Evolutionary conservation across 2,329 filamentous ascomycete species (phyloP).

Genomic region (Hymenoscyphus linearis): DNA sequence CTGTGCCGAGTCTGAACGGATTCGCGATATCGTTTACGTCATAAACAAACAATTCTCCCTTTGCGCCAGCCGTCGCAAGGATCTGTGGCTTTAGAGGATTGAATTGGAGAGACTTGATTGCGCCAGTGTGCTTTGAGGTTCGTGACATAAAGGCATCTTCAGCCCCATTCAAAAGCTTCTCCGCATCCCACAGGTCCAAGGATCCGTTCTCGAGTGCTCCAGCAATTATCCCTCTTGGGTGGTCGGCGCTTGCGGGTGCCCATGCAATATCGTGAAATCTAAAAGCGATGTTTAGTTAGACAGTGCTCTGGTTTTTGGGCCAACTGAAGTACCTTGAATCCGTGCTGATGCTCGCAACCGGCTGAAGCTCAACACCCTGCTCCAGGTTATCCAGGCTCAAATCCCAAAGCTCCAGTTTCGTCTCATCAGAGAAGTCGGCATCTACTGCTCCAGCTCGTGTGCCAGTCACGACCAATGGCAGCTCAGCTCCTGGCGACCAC

Average conservation of each 20-base stretch:
- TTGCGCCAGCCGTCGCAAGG: slow-evolving; percentile 85
- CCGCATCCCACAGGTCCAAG: slow-evolving; percentile 89
- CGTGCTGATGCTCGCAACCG: slow-evolving; percentile 74
- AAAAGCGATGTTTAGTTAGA: slow-evolving; percentile 8
- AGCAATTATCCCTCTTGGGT: slow-evolving; percentile 84
- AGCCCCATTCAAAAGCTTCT: slow-evolving; percentile 52
- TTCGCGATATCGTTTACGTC: slow-evolving; percentile 86
- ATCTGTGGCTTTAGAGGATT: slow-evolving; percentile 90
- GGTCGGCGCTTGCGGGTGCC: slow-evolving; percentile 73
- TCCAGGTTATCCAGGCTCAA: slow-evolving; percentile 73
- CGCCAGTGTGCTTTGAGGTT: slow-evolving; percentile 83
- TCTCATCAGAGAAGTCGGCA: slow-evolving; percentile 96
- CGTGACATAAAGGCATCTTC: slow-evolving; percentile 77
- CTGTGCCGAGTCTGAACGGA: slow-evolving; percentile 82
- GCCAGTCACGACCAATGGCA: slow-evolving; percentile 84
- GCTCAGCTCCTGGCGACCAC: slow-evolving; percentile 79
- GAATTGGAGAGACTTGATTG: slow-evolving; percentile 94
- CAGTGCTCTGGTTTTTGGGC: not conserved
- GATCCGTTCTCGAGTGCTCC: slow-evolving; percentile 93
- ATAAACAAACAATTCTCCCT: slow-evolving; percentile 94
- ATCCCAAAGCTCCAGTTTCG: slow-evolving; percentile 94
- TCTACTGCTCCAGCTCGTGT: slow-evolving; percentile 93
- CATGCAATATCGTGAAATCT: slow-evolving; percentile 98
- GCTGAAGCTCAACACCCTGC: slow-evolving; percentile 77
- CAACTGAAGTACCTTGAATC: slow-evolving; percentile 73